Evolutionary conservation across 2,329 filamentous ascomycete species (phyloP), one percentile per base, ranked within the genome.

Genomic region (Ophiocordyceps unilateralis): DNA sequence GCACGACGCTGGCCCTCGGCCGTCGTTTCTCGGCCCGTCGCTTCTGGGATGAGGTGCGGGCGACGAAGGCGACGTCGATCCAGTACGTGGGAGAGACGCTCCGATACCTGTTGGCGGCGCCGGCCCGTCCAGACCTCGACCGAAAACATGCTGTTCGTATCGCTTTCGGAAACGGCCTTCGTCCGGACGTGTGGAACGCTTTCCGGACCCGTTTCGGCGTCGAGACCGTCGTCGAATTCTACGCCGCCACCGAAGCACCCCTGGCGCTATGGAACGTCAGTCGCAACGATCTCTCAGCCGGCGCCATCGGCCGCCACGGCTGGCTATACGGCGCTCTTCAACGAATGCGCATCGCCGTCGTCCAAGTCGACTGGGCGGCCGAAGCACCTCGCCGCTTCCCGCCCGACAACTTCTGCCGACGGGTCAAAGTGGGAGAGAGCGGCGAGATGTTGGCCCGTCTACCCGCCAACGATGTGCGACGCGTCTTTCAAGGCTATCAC

Each of bases 41-140:
- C 1, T 91, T 89, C 61, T 91, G 84, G 81, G 65, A 74, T 15
- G 83, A 89, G 43, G 80, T 81, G 15, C 73, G 81, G n/a, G 70
- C 72, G 39, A 74, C 72, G 41, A 65, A 79, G 9, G 81, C 85
- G 19, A 91, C 83, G 1, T 69, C 78, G 4, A 80, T 93, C 47
- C 85, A 93, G 56, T 93, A 93, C 55, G 86, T 93, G 14, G 86
- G 86, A 42, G 86, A 93, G 59, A 89, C 84, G 1, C 81, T 85
- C 49, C 79, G 86, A 6, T 93, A 93, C 57, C 71, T 93, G 4
- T 69, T 93, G 11, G 70, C 81, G 0, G 75, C 77, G 0, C 73
- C 81, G 2, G 44, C 58, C 67, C 22, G 78, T 86, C 50, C 68
- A 53, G 69, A 73, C 47, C 66, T 86, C 30, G 87, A 93, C 59